These are phyloP conservation scores for Candida freyschussii DNA, from an alignment of 1,139 yeast genomes.

Conservation along the genomic window DNA sequence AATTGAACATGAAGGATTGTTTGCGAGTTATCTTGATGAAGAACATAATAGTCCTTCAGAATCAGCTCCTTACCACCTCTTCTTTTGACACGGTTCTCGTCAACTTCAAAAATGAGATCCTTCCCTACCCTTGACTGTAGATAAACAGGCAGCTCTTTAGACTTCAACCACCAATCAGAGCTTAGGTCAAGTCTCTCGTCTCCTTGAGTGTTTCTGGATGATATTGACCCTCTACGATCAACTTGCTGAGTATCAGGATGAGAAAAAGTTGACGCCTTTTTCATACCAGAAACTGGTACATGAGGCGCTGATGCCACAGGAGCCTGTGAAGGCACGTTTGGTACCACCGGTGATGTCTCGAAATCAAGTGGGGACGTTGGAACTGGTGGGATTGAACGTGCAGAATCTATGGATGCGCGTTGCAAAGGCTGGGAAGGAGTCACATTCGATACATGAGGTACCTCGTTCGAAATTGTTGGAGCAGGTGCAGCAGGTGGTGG, in stretches of 20 bases:
- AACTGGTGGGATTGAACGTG: conserved; percentile 8
- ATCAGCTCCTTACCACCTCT: conserved; percentile 51
- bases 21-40: conserved; percentile 73
- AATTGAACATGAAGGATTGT: conserved; percentile 51
- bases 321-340: conserved; percentile 14
- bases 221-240: conserved; percentile 19
- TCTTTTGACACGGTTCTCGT: conserved; percentile 48
- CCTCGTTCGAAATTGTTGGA: conserved; percentile 2
- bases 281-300: conserved; percentile 4
- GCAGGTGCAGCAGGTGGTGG: conserved; percentile 19
- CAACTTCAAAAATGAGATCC: conserved; percentile 61
- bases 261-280: conserved; percentile 25
- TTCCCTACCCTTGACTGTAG: conserved; percentile 40
- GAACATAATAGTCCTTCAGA: conserved; percentile 64
- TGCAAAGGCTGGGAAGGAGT: conserved; percentile 3
- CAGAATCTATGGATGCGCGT: conserved; percentile 6
- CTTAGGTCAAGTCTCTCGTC: conserved; percentile 25
- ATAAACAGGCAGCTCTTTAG: conserved; percentile 53
- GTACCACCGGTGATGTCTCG: conserved; percentile 13
- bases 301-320: conserved; percentile 7
- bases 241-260: conserved; percentile 6
- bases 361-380: conserved; percentile 16
- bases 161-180: conserved; percentile 60
- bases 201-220: conserved; percentile 12
- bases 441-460: conserved; percentile 8